Evolutionary conservation across 148 eudicot species (phyloP).

Genomic region (Vaccinium vitisidaea): DNA sequence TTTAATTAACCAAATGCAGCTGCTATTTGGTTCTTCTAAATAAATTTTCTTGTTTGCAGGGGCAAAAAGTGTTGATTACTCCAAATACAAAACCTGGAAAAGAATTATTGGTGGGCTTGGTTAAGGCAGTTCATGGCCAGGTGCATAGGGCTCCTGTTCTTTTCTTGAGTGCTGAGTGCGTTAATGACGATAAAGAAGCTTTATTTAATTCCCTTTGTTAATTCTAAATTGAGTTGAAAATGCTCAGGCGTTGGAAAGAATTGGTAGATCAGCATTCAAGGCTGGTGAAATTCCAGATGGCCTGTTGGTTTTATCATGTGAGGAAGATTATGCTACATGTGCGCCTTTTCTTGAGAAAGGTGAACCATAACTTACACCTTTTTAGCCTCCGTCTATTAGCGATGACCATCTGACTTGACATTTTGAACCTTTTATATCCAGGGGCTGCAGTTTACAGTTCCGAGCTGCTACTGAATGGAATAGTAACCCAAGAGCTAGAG

Average conservation of each 20-base stretch:
- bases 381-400: no score
- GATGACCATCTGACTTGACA: no score
- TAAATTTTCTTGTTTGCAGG: conserved; percentile 29
- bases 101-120: conserved; percentile 47
- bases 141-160: conserved; percentile 27
- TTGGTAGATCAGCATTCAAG: conserved; percentile 43
- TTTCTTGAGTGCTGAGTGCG: neutral
- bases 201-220: neutral
- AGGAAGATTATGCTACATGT: conserved; percentile 28
- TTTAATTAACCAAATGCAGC: neutral
- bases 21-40: conserved; percentile 10
- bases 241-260: conserved; percentile 61
- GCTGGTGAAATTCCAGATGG: conserved; percentile 47
- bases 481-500: conserved; percentile 79
- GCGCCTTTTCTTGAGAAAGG: no score
- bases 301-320: conserved; percentile 75
- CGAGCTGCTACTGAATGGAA: conserved; percentile 75
- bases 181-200: neutral
- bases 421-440: conserved; percentile 23
- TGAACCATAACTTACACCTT: no score
- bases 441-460: conserved; percentile 68
- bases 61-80: conserved; percentile 43
- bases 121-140: conserved; percentile 56
- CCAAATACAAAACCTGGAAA: conserved; percentile 52
- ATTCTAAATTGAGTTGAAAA: conserved; percentile 4